Evolutionary conservation across 2,329 filamentous ascomycete species (phyloP), one percentile per base, ranked within the genome.

Genomic region (Torrubiella hemipterigena): DNA sequence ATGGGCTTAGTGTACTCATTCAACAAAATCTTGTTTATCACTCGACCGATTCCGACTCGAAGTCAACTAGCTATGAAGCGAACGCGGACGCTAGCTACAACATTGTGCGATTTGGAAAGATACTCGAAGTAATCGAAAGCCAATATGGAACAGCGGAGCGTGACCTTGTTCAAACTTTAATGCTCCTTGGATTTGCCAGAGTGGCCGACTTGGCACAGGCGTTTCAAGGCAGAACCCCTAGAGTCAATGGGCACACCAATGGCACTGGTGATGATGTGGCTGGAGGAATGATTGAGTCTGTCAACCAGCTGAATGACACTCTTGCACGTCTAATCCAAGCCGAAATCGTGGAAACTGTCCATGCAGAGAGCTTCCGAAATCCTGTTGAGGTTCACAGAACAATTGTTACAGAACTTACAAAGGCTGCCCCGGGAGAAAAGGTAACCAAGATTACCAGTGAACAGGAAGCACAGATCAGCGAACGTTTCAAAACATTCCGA

Each of bases 1-100:
- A 87, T 57, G 86, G 81, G 14, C 68, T 98, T 31, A 77, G 77
- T 32, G 79, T 91, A 19, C 76, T 96, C 40, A 72, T 93, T 25
- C 89, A 96, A 51, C 82, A 94, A 51, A 85, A 87, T 48, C 72
- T 96, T 29, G 65, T 93, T 39, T 84, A 77, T 52, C 80, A 87
- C 54, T 69, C 76, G 41, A 73, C 75, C 42, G 69, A 77, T 37
- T 51, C 65, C 34, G 71, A 78, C 34, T 68, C 73, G 26, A 69
- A 68, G 27, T 53, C 67, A 30, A 81, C 81, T 16, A 76, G 74
- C 50, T 98, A 96, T 58, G 83, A 94, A 52, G 81, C 85, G 36
- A 86, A 95, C 46, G 65, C 77, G 49, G 65, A 76, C 42, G 74
- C 78, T 38, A 82, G 85, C 40, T 96, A 96, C 57, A 78, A 78